Evolutionary conservation across 73 alveolate genomes (phyloP), one percentile per base, ranked within the genome.

Genomic region (Effrenium voratum): DNA sequence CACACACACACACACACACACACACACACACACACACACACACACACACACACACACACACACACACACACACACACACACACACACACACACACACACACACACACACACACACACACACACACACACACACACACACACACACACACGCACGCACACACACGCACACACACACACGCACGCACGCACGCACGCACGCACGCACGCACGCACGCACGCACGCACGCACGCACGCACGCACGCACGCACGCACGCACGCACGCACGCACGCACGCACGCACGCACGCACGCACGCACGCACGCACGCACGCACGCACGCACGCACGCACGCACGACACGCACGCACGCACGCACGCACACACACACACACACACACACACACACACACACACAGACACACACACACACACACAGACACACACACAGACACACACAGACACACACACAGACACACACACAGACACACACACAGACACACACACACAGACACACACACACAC

Each of bases 191-290:
- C 80, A n/a, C n/a, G n/a, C n/a, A n/a, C n/a, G n/a, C n/a, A n/a
- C n/a, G n/a, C n/a, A n/a, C n/a, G n/a, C n/a, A n/a, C n/a, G n/a
- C 80, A 66, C 80, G 13, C 80, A 66, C 80, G 40, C 80, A 66
- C 80, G 43, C 80, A 66, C 80, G 43, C 80, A 66, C 80, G 43
- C 80, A 66, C 80, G 43, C 80, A 66, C 80, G 43, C 80, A 66
- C 80, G 43, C 80, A 66, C 80, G 43, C 80, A 66, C 80, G 80
- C 80, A 66, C 80, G 43, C 80, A 66, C 80, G 80, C 80, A 66
- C 80, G 80, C 80, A 66, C 80, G 80, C 80, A 66, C 80, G 80
- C 80, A 66, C 80, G 80, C 80, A 66, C 80, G 80, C 80, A 66
- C 80, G 80, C 80, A 66, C 80, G 80, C 80, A 66, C 80, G 80